phyloP scores from a whole-genome alignment of 2,329 filamentous ascomycete genomes.

The Nigrospora osmanthi region DNA sequence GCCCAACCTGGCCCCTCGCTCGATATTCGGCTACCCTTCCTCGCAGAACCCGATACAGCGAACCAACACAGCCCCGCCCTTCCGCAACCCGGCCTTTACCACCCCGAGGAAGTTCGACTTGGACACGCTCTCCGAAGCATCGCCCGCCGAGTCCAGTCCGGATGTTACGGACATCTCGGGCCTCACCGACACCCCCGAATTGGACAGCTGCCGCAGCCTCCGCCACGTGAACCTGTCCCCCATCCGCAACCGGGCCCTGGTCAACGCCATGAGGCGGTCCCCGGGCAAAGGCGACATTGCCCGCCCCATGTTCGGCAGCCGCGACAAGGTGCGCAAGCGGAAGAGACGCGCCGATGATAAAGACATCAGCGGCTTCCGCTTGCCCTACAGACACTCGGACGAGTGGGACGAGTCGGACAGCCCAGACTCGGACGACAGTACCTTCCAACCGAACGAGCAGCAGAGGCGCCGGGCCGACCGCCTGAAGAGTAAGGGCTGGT shows the following conservation, averaged over 20 bases:
- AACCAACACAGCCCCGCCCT: slow-evolving; percentile 39
- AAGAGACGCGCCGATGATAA: slow-evolving; percentile 43
- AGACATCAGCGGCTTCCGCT: slow-evolving; percentile 39
- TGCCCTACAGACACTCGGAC: slow-evolving; percentile 33
- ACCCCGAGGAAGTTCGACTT: slow-evolving; percentile 54
- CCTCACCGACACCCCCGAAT: slow-evolving; percentile 41
- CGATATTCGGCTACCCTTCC: slow-evolving; percentile 33
- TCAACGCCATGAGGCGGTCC: slow-evolving; percentile 24
- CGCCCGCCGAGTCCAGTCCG: slow-evolving; percentile 53
- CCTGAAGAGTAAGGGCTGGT: slow-evolving; percentile 26
- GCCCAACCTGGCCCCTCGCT: slow-evolving; percentile 19
- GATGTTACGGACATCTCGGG: slow-evolving; percentile 50
- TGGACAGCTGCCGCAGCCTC: slow-evolving; percentile 25
- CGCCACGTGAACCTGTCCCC: slow-evolving; percentile 38
- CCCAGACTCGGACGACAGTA: slow-evolving; percentile 41
- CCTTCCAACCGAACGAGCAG: slow-evolving; percentile 14
- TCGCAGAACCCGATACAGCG: slow-evolving; percentile 22
- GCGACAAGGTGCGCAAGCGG: slow-evolving; percentile 44
- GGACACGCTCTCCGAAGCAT: slow-evolving; percentile 44
- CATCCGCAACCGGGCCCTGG: slow-evolving; percentile 33
- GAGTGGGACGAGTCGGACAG: slow-evolving; percentile 35
- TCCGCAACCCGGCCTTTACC: slow-evolving; percentile 57
- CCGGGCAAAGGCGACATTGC: slow-evolving; percentile 59
- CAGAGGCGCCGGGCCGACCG: slow-evolving; percentile 6
- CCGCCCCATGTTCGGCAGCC: slow-evolving; percentile 28